A percentile compares a stretch with the other conserved stretches of the same genome.
Conservation (phyloP, 2,329 filamentous ascomycete species). For the Corinectria fuckeliana region DNA sequence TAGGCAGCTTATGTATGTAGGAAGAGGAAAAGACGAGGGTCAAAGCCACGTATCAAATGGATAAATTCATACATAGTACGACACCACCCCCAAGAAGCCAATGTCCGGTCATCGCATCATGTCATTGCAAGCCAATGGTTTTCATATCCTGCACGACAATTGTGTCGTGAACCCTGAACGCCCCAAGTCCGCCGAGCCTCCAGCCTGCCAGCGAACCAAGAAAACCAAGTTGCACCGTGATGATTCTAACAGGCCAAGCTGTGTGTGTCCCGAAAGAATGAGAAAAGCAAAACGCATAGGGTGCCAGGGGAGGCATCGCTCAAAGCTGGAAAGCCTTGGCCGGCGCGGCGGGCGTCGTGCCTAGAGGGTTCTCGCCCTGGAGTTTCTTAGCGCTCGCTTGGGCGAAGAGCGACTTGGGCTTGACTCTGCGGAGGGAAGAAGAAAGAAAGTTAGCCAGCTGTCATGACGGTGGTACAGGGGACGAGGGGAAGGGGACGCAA, state of each 20-base stretch:
- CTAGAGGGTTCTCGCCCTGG: constrained; percentile 52
- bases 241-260: constrained; percentile 20
- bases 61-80: constrained; percentile 30
- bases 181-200: constrained; percentile 28
- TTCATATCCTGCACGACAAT: constrained; percentile 30
- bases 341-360: constrained; percentile 45
- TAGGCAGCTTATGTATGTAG: too few relatives aligned
- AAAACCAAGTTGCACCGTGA: constrained; percentile 21
- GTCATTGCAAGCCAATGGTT: constrained; percentile 38
- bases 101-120: constrained; percentile 38
- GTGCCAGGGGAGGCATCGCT: background rate
- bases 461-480: background rate
- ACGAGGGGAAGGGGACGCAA: background rate
- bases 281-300: constrained; percentile 7
- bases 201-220: constrained; percentile 28
- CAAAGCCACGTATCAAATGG: constrained; percentile 25
- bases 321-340: constrained; percentile 35
- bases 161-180: constrained; percentile 28
- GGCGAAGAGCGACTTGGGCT: constrained; percentile 73
- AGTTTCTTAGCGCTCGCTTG: constrained; percentile 70
- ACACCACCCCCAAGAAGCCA: constrained; percentile 26
- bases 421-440: constrained; percentile 53
- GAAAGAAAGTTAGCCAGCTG: constrained; percentile 26
- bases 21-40: constrained; percentile 16
- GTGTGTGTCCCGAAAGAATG: constrained; percentile 20